These are phyloP conservation scores for Rhodotorula sp. DNA, from an alignment of 1,284 basidiomycete genomes.

Conservation along the genomic window DNA sequence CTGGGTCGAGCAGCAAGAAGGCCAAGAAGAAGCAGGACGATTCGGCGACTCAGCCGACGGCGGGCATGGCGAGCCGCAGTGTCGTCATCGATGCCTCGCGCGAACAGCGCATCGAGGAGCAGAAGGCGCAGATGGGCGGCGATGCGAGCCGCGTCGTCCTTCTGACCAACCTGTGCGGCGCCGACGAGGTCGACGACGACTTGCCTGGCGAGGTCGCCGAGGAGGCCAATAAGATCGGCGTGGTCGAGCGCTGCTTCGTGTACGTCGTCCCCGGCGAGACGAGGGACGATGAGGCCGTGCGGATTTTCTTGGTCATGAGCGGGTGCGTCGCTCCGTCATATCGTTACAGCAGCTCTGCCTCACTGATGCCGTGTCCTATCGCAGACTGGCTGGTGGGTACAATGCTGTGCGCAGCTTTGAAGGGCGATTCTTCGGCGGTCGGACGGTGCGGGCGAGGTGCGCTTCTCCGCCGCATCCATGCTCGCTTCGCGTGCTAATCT, in stretches of 20 bases:
- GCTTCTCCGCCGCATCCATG: background rate
- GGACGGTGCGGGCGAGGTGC: slow-evolving; percentile 59
- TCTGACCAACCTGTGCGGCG: slow-evolving; percentile 80
- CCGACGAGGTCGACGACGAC: slow-evolving; percentile 79
- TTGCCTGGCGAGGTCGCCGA: slow-evolving; percentile 83
- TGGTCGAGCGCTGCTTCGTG: slow-evolving; percentile 45
- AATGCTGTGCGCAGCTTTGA: slow-evolving; percentile 87
- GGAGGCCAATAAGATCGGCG: slow-evolving; percentile 72
- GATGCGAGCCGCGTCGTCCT: slow-evolving; percentile 85
- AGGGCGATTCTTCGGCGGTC: slow-evolving; percentile 84
- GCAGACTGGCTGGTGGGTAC: slow-evolving; percentile 88
- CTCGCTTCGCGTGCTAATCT: background rate
- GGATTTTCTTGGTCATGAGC: slow-evolving; percentile 74
- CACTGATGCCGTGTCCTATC: background rate
- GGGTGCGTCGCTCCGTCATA: slow-evolving; percentile 60
- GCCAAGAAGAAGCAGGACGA: slow-evolving; percentile 49
- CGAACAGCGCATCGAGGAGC: slow-evolving; percentile 21
- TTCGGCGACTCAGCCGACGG: background rate
- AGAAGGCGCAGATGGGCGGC: slow-evolving; percentile 59
- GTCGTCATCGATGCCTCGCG: slow-evolving; percentile 30
- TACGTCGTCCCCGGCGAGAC: slow-evolving; percentile 35
- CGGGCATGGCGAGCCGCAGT: slow-evolving; percentile 18
- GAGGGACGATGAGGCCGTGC: slow-evolving; percentile 68
- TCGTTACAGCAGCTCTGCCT: slow-evolving; percentile 54
- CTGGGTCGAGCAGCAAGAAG: slow-evolving; percentile 8